Percentiles rank a stretch among this genome's conserved stretches.
Evolutionary conservation across 1,284 basidiomycete genomes (phyloP).

Genomic region (Cutaneotrichosporon spelunceum): DNA sequence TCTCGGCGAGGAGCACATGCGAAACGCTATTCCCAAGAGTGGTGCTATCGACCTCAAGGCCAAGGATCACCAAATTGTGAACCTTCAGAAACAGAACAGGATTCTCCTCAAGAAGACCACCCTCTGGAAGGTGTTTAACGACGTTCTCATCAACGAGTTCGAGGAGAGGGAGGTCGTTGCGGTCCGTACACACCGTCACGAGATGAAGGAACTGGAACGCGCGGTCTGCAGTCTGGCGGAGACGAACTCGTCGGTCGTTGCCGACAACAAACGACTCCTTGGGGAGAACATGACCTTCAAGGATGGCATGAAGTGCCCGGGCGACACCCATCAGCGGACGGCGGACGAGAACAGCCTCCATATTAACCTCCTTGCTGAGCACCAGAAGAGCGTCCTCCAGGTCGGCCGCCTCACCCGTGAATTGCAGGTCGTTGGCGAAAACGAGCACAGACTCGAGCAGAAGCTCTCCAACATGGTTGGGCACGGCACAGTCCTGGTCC

Average conservation of each 20-base stretch:
- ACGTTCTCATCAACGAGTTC: not conserved
- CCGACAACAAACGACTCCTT: not conserved
- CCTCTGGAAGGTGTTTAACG: not conserved
- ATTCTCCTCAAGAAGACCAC: not conserved
- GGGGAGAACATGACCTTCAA: not conserved
- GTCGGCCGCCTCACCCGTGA: not conserved
- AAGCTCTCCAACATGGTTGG: not conserved
- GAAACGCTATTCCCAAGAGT: too few species aligned
- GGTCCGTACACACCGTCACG: not conserved
- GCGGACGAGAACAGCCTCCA: not conserved
- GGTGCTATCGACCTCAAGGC: not conserved
- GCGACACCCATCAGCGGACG: not conserved
- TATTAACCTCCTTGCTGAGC: not conserved
- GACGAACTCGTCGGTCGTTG: not conserved
- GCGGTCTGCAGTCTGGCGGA: not conserved
- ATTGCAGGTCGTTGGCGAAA: not conserved
- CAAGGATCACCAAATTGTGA: not conserved
- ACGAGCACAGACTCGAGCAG: not conserved
- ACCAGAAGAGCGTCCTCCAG: not conserved
- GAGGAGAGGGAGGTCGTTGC: not conserved
- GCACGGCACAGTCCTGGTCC: too few species aligned
- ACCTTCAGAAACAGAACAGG: not conserved
- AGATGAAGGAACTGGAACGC: not conserved
- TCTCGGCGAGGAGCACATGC: too few species aligned
- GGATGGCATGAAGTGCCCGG: not conserved